These are phyloP conservation scores for Chaetomidium leptoderma DNA, from an alignment of 495 filamentous ascomycete species.

Conservation along the genomic window DNA sequence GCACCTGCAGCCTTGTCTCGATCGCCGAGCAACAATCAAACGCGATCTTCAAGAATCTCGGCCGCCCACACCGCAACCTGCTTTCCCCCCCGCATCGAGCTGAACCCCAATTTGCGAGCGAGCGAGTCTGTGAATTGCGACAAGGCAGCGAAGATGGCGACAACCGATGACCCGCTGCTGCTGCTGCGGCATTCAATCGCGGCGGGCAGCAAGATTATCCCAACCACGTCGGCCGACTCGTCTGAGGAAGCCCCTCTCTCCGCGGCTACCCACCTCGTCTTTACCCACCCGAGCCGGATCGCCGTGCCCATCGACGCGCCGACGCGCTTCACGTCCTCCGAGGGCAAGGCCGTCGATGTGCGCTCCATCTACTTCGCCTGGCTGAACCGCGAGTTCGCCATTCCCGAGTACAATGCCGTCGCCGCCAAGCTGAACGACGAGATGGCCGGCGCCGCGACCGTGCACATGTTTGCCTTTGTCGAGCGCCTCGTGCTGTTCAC, in stretches of 20 bases:
- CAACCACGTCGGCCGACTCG: conserved; percentile 60
- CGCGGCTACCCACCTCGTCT: conserved; percentile 76
- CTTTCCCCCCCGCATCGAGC: background rate
- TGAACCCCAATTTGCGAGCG: background rate
- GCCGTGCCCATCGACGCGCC: conserved; percentile 67
- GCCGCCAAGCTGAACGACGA: conserved; percentile 77
- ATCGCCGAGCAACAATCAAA: conserved; percentile 4
- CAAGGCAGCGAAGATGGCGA: conserved; percentile 32
- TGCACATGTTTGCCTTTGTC: conserved; percentile 83
- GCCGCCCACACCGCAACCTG: background rate
- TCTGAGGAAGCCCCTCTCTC: conserved; percentile 52
- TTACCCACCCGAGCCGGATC: conserved; percentile 58
- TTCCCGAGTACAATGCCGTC: conserved; percentile 82
- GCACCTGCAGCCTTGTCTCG: conserved; percentile 10
- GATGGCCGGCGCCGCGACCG: conserved; percentile 56
- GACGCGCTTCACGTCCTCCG: conserved; percentile 74
- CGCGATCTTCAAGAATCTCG: background rate
- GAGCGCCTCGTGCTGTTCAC: conserved; percentile 85
- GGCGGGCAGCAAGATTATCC: conserved; percentile 55
- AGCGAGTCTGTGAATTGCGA: background rate
- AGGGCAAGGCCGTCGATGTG: conserved; percentile 68
- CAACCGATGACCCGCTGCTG: conserved; percentile 63
- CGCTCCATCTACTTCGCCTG: conserved; percentile 94
- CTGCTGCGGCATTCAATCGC: conserved; percentile 76
- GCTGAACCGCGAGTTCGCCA: conserved; percentile 81